Base-by-base conservation (phyloP, 768 basidiomycete genomes). In the Suillus lakei region DNA sequence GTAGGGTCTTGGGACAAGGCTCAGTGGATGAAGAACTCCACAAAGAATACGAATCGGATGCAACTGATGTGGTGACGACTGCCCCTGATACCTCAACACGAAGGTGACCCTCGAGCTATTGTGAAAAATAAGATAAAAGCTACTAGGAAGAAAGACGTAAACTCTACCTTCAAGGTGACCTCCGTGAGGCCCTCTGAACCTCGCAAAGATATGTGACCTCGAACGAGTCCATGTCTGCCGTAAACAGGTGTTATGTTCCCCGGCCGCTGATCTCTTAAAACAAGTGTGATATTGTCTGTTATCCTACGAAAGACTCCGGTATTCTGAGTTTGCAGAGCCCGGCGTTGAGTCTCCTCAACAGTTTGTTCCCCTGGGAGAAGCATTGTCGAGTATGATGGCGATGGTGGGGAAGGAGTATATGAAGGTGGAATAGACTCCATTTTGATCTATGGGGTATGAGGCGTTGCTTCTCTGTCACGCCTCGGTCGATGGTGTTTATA, bases 341-440 rank as follows among this genome's bases (percentile, higher is more conserved):
- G 30, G 18, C 64, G 64, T 21, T 59, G 85, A 3, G 83, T 82
- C 54, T 79, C 80, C 43, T 85, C 83, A 2, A 91, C 78, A 3
- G 79, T 78, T 63, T 77, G 78, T 68, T 91, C 90, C 53, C 82
- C 85, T 10, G 74, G 77, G 2, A 79, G 73, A 60, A 83, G 87
- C 53, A 82, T 78, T 38, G 69, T 80, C 54, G 90, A 86, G 72
- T 91, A 91, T 0, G 71, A 67, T 0, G 90, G 89, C 1, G 84
- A 81, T 13, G 85, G 83, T 0, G 76, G 38, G 26, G 58, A 59
- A 59, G 39, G 26, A 28, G 44, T 55, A 55, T 62, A 64, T 12
- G 43, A 44, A 64, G 63, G 59, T 1, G 39, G 59, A 28, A 61
- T 23, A 23, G 62, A 23, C 26, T 63, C 62, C 62, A 63, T 63